These are phyloP conservation scores for Phialocephala subalpina DNA, from an alignment of 2,329 filamentous ascomycete genomes.

Conservation along the genomic window DNA sequence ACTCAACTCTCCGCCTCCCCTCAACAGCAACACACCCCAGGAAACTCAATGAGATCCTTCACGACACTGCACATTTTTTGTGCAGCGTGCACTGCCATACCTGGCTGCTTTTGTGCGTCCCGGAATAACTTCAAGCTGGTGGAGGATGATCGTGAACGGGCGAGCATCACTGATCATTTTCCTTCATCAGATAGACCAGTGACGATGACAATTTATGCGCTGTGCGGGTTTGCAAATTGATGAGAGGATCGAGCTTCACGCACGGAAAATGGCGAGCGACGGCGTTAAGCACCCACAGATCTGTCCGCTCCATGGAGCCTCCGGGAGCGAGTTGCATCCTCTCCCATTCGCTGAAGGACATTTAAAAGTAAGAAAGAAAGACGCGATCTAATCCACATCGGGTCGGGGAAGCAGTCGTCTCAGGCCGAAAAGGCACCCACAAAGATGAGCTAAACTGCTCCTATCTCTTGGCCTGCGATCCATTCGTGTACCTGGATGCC, in stretches of 20 bases:
- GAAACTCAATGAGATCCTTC: neutral
- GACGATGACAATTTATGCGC: slow-evolving; percentile 25
- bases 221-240: slow-evolving; percentile 11
- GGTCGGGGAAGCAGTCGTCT: neutral
- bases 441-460: neutral
- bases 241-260: neutral
- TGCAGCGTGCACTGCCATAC: slow-evolving; percentile 6
- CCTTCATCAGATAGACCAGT: slow-evolving; percentile 14
- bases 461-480: neutral
- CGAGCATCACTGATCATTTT: neutral
- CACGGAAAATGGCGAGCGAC: slow-evolving; percentile 6
- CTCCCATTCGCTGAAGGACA: neutral
- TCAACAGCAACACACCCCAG: neutral
- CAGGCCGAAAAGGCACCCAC: neutral
- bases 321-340: neutral
- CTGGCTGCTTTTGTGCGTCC: slow-evolving; percentile 8
- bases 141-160: neutral
- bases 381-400: neutral
- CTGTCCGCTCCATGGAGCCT: slow-evolving; percentile 5
- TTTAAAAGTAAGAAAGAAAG: neutral
- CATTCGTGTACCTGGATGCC: slow-evolving; percentile 11
- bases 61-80: neutral
- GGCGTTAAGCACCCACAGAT: slow-evolving; percentile 12
- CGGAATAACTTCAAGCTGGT: slow-evolving; percentile 6
- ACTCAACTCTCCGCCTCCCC: neutral